Evolutionary conservation across 495 filamentous ascomycete genomes (phyloP), one percentile per base, ranked within the genome.

Genomic region (Aspergillus nidulans): DNA sequence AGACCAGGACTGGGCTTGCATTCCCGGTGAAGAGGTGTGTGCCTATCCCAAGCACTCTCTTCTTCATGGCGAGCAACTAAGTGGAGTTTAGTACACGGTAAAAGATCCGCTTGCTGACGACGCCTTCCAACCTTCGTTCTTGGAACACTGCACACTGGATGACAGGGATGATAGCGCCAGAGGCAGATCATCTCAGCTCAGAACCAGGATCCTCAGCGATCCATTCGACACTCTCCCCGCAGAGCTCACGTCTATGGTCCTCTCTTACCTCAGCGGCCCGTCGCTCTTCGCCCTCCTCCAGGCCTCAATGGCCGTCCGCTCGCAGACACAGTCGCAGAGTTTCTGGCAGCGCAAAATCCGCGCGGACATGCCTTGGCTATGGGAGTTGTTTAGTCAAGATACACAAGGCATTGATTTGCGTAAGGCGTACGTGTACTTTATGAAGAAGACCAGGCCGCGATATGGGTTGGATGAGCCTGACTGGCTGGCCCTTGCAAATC

Each of bases 1-100:
- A 19, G 47, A 50, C 10, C 32, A 50, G 16, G 32, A 39, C 6
- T 50, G 47, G 47, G 16, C 20, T 13, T 50, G 30, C 30, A 39
- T 50, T 1, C 30, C 47, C 3, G 47, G 47, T n/a, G 47, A 50
- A 38, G 47, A 50, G 30, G 47, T 50, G 39, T 41, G 6, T 24
- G 23, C 18, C 16, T 5, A 3, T 36, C 30, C 9, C 44, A 47
- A 0, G 1, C 20, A 16, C n/a, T 23, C 41, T 20, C 18, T 23
- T n/a, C n/a, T n/a, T n/a, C n/a, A n/a, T n/a, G n/a, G n/a, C n/a
- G n/a, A n/a, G n/a, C n/a, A 8, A 44, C 2, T 1, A 44, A 12
- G n/a, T 8, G 7, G 18, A 12, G 5, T 44, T 47, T 9, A 47
- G 9, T 1, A 25, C 21, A 47, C 8, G 3, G 16, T 26, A 7